A percentile compares a stretch with the other conserved stretches of the same genome.
Evolutionary conservation across 139 green algal genomes (phyloP).

Genomic region (Eudorina sp.): DNA sequence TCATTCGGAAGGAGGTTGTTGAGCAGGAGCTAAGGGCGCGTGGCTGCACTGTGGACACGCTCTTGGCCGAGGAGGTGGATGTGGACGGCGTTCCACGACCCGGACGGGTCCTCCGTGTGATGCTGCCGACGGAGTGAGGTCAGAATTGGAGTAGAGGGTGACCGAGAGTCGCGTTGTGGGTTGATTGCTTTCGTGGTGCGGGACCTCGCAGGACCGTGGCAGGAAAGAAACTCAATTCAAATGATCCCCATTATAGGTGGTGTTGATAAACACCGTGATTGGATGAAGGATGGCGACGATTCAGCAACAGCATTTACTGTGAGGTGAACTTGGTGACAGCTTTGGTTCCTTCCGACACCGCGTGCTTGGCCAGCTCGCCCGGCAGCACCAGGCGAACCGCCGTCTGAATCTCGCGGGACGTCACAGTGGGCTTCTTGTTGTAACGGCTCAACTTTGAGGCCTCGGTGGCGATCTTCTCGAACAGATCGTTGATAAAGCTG

Average conservation of each 20-base stretch:
- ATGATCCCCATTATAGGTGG: neutral
- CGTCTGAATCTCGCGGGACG: slow-evolving; percentile 83
- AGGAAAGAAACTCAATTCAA: too few species aligned
- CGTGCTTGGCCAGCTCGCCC: too few species aligned
- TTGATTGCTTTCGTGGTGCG: too few species aligned
- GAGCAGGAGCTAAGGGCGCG: slow-evolving; percentile 22
- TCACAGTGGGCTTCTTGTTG: too few species aligned
- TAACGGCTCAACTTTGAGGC: slow-evolving; percentile 71
- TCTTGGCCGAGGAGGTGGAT: slow-evolving; percentile 29
- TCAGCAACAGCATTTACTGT: slow-evolving; percentile 54
- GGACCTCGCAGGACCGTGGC: too few species aligned
- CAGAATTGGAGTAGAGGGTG: neutral
- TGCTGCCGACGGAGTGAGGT: neutral
- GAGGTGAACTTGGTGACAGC: slow-evolving; percentile 94
- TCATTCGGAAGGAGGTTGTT: slow-evolving; percentile 35
- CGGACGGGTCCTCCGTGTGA: slow-evolving; percentile 35
- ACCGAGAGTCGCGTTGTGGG: too few species aligned
- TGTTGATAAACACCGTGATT: slow-evolving; percentile 27
- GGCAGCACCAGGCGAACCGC: slow-evolving; percentile 84
- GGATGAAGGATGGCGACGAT: neutral
- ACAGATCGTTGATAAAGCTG: slow-evolving; percentile 74
- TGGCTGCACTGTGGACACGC: neutral
- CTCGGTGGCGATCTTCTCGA: too few species aligned
- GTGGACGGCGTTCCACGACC: slow-evolving; percentile 22
- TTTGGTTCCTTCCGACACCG: too few species aligned